These are phyloP conservation scores for Cicer arietinum DNA, from an alignment of 306 rosid genomes.

Conservation along the genomic window DNA sequence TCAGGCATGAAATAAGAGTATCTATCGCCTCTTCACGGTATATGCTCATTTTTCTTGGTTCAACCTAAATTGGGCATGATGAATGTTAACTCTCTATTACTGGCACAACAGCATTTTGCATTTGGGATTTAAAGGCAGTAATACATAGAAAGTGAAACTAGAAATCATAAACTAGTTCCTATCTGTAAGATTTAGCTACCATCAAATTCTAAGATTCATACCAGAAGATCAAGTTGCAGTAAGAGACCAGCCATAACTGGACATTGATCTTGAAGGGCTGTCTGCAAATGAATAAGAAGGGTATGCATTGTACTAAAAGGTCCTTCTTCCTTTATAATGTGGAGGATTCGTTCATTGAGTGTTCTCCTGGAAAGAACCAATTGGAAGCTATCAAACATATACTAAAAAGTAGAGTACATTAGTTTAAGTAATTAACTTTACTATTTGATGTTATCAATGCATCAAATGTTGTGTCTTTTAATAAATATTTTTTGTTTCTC, in stretches of 20 bases:
- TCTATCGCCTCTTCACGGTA: constrained; percentile 96
- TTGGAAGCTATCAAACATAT: constrained; percentile 18
- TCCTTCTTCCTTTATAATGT: constrained; percentile 82
- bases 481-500: constrained; percentile 1
- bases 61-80: constrained; percentile 60
- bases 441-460: constrained; percentile 11
- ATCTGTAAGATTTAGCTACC: constrained; percentile 23
- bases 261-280: constrained; percentile 66
- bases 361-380: constrained; percentile 69
- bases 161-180: constrained; percentile 16
- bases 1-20: constrained; percentile 78
- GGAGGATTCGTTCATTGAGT: constrained; percentile 76
- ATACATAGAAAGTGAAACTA: constrained; percentile 7
- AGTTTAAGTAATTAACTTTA: neutral
- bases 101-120: constrained; percentile 15
- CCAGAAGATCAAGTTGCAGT: constrained; percentile 98
- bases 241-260: constrained; percentile 89
- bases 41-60: constrained; percentile 93
- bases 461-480: neutral
- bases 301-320: constrained; percentile 86
- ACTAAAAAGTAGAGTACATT: constrained; percentile 8
- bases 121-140: constrained; percentile 15
- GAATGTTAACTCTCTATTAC: constrained; percentile 33
- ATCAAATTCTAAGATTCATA: constrained; percentile 45
- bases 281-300: constrained; percentile 78